A percentile compares a stretch with the other conserved stretches of the same genome.
phyloP scores from a whole-genome alignment of 139 green algal genomes.

The Volvox africanus region DNA sequence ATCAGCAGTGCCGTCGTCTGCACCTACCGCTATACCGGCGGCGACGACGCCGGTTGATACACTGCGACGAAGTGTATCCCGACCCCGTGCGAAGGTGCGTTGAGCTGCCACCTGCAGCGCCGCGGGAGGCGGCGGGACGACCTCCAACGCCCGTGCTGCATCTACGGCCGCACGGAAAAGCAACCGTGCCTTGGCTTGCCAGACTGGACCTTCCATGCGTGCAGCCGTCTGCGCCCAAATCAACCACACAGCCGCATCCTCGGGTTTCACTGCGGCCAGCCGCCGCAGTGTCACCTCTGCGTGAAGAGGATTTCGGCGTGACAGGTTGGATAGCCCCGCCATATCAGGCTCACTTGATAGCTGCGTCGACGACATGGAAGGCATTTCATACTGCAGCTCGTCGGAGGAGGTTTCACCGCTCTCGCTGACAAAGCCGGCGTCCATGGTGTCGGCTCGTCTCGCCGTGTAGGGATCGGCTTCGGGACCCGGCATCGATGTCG shows the following conservation, averaged over 20 bases:
- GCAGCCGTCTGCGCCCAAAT: constrained; percentile 74
- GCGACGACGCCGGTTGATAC: not conserved
- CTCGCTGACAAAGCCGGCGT: not conserved
- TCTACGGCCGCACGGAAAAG: constrained; percentile 67
- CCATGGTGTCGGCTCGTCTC: not conserved
- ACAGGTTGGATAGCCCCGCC: not conserved
- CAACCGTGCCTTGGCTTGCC: constrained; percentile 49
- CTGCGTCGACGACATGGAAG: not conserved
- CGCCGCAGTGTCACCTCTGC: constrained; percentile 14
- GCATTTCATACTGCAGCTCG: not conserved
- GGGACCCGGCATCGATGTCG: not conserved
- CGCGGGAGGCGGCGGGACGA: constrained; percentile 7
- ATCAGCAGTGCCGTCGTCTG: not conserved
- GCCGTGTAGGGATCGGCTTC: too few relatives aligned
- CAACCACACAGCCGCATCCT: constrained; percentile 52
- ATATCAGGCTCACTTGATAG: not conserved
- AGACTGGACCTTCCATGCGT: not conserved
- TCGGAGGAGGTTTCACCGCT: not conserved
- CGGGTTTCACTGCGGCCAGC: constrained; percentile 19
- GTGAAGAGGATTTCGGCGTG: not conserved
- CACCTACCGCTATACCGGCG: not conserved
- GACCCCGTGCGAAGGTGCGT: not conserved
- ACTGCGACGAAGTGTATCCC: not conserved
- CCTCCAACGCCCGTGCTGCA: constrained; percentile 46
- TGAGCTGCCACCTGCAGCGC: constrained; percentile 20